Conservation (phyloP, 2,329 filamentous ascomycete genomes). For the Lecanicillium sp. region DNA sequence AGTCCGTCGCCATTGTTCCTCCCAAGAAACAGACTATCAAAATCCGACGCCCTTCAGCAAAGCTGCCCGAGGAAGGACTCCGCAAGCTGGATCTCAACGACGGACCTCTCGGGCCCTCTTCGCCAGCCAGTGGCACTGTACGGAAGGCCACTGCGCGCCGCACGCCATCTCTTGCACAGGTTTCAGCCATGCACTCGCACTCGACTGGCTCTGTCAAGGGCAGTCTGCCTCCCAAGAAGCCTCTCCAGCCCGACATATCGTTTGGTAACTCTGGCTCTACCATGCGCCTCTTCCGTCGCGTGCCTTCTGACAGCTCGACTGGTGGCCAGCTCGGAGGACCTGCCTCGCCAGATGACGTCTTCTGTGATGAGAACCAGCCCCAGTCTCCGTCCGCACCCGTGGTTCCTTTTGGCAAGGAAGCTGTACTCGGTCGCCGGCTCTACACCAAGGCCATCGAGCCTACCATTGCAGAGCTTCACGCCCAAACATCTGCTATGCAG, state of each 20-base stretch:
- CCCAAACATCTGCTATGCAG: conserved; percentile 60
- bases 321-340: conserved; percentile 33
- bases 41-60: conserved; percentile 49
- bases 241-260: conserved; percentile 81
- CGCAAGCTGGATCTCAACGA: conserved; percentile 57
- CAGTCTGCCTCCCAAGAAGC: conserved; percentile 57
- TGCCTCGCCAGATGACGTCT: conserved; percentile 34
- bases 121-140: conserved; percentile 49
- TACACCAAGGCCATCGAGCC: conserved; percentile 80
- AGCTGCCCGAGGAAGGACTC: conserved; percentile 55
- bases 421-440: conserved; percentile 70
- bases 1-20: conserved; percentile 47
- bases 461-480: conserved; percentile 76
- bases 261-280: conserved; percentile 93
- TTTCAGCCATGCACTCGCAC: conserved; percentile 27
- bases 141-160: conserved; percentile 52
- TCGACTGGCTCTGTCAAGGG: conserved; percentile 36
- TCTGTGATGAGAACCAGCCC: conserved; percentile 59
- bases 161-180: conserved; percentile 38
- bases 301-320: conserved; percentile 62
- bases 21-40: conserved; percentile 49
- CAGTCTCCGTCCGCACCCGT: conserved; percentile 39
- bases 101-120: conserved; percentile 50
- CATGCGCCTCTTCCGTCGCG: conserved; percentile 83
- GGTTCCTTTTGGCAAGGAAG: conserved; percentile 69